Evolutionary conservation across 1,284 basidiomycete genomes (phyloP), one percentile per base, ranked within the genome.

Genomic region (Leccinum subfulvum): DNA sequence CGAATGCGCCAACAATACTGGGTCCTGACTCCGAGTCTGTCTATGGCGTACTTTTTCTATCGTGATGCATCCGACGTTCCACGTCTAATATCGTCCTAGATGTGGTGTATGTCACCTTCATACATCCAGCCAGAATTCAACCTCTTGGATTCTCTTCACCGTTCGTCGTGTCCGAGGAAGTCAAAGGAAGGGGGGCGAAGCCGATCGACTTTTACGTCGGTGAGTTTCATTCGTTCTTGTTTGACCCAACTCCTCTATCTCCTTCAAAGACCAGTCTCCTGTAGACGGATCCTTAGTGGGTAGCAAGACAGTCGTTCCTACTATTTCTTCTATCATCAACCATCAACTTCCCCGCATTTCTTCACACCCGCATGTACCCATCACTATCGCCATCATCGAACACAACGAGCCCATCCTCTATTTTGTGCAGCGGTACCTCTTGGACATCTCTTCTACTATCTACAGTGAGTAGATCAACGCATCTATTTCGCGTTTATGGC

Each of bases 161-260:
- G 55, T 79, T 79, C 69, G 76, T 76, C 53, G 73, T 84, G 52
- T 80, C 86, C 10, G 71, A 77, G 10, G 82, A 84, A 16, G 88
- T 90, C 66, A 66, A 70, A 11, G 72, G 78, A 49, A 77, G 81
- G 37, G 68, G 68, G 1, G 65, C 85, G 52, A 84, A 83, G 65
- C 83, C 87, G 1, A 75, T 97, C 5, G 95, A 97, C 75, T 85
- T 97, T 71, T 98, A 91, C 73, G 83, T 95, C 23, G 85, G 93
- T 92, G 66, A 62, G 84, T 37, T 39, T 39, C 23, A n/a, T 9
- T 44, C 9, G 49, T 18, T 18, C 52, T 23, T 14, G 54, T 11
- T 16, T 10, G 23, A 13, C 7, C 13, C 8, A 37, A 21, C 23
- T 6, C 26, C 37, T 26, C 14, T 26, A 54, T 39, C 28, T 28